These are phyloP conservation scores for Persicaria tinctoria DNA, from an alignment of 148 eudicot genomes.

Conservation along the genomic window DNA sequence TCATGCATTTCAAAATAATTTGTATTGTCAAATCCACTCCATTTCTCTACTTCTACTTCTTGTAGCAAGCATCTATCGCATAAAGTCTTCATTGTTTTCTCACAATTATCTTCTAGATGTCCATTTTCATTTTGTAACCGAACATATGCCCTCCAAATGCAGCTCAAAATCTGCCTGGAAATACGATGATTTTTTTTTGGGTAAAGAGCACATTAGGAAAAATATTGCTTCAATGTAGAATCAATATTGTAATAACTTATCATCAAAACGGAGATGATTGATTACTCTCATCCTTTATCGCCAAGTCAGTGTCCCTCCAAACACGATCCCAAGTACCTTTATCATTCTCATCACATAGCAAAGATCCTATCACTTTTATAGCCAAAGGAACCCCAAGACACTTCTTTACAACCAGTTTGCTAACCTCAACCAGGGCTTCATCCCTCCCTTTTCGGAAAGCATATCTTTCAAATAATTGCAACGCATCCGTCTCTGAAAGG, in stretches of 20 bases:
- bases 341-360: not conserved
- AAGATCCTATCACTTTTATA: slow-evolving; percentile 5
- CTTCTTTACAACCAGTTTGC: slow-evolving; percentile 26
- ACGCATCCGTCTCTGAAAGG: no score
- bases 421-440: slow-evolving; percentile 10
- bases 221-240: slow-evolving; percentile 21
- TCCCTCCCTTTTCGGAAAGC: slow-evolving; percentile 13
- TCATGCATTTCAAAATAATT: no score
- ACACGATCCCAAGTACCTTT: slow-evolving; percentile 9
- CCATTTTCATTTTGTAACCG: not conserved
- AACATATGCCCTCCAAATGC: slow-evolving; percentile 29
- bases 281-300: slow-evolving; percentile 8
- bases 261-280: slow-evolving; percentile 16
- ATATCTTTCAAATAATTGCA: slow-evolving; percentile 14
- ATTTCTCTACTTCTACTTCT: not conserved
- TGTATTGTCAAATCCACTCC: not conserved
- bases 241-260: slow-evolving; percentile 18
- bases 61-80: slow-evolving; percentile 16
- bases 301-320: not conserved
- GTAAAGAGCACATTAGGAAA: slow-evolving; percentile 26
- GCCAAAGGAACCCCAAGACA: slow-evolving; percentile 37
- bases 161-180: not conserved
- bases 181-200: slow-evolving; percentile 17
- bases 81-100: slow-evolving; percentile 2
- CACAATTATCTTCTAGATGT: not conserved